These are phyloP conservation scores for Dillenia turbinata DNA, from an alignment of 164 flowering plant genomes.

Conservation along the genomic window DNA sequence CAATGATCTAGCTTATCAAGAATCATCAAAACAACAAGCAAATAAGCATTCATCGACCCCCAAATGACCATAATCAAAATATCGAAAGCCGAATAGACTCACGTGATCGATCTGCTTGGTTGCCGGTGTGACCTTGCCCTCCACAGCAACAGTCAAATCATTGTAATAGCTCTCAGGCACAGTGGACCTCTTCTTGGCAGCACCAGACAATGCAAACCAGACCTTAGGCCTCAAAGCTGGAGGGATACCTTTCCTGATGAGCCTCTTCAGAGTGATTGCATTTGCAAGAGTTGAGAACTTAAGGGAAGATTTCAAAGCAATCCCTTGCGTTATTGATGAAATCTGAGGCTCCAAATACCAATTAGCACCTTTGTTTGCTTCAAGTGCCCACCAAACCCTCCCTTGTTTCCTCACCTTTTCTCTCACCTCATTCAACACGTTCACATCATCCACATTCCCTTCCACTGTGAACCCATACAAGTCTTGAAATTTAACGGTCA, in stretches of 20 bases:
- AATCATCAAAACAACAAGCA: too few species aligned
- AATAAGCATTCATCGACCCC: too few species aligned
- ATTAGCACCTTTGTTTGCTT: slow-evolving; percentile 88
- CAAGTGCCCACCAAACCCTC: slow-evolving; percentile 89
- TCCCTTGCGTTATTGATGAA: slow-evolving; percentile 42
- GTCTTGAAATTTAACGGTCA: slow-evolving; percentile 86
- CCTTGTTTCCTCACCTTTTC: slow-evolving; percentile 94
- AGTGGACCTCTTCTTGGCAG: slow-evolving; percentile 90
- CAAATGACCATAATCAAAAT: too few species aligned
- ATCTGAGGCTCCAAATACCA: slow-evolving; percentile 80
- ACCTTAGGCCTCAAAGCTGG: slow-evolving; percentile 90
- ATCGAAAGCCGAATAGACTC: slow-evolving; percentile 16
- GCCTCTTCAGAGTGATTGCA: slow-evolving; percentile 70
- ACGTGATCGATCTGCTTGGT: slow-evolving; percentile 96
- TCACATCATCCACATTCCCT: slow-evolving; percentile 97
- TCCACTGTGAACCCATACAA: slow-evolving; percentile 92
- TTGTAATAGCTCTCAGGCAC: slow-evolving; percentile 91
- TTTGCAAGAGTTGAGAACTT: slow-evolving; percentile 64
- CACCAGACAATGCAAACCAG: slow-evolving; percentile 90
- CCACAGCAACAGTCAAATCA: slow-evolving; percentile 75
- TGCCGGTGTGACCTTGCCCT: slow-evolving; percentile 83
- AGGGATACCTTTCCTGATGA: slow-evolving; percentile 91
- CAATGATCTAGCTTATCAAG: too few species aligned
- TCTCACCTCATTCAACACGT: slow-evolving; percentile 91
- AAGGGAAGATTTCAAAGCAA: slow-evolving; percentile 51